Conservation (phyloP, 2,329 filamentous ascomycete species). For the Microdochium trichocladiopsis region DNA sequence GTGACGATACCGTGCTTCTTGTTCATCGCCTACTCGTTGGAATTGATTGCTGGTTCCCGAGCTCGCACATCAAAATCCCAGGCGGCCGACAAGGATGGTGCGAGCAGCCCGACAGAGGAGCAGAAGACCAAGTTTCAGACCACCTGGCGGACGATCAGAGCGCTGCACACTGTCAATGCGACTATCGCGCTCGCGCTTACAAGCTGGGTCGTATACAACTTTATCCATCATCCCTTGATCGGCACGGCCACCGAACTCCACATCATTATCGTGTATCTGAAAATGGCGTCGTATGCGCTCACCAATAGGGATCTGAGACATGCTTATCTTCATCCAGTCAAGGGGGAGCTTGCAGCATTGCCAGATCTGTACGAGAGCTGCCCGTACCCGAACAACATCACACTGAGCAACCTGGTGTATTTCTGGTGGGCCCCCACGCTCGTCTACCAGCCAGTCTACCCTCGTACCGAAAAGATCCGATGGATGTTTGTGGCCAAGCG, state of each 20-base stretch:
- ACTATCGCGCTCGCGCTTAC: conserved; percentile 74
- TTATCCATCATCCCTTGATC: conserved; percentile 88
- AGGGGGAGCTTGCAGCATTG: conserved; percentile 59
- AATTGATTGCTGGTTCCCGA: conserved; percentile 66
- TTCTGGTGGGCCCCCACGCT: conserved; percentile 98
- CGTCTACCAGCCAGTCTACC: conserved; percentile 95
- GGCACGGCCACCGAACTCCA: conserved; percentile 87
- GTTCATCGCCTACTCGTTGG: conserved; percentile 84
- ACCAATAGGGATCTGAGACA: conserved; percentile 94
- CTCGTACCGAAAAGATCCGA: conserved; percentile 71
- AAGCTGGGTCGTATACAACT: conserved; percentile 80
- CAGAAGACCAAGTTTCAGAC: conserved; percentile 60
- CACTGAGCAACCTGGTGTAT: conserved; percentile 78
- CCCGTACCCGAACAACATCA: conserved; percentile 88
- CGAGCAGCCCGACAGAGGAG: conserved; percentile 43
- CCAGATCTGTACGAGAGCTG: conserved; percentile 77
- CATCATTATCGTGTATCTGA: conserved; percentile 92
- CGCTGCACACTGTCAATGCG: conserved; percentile 77
- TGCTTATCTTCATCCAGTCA: conserved; percentile 72
- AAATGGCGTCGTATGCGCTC: conserved; percentile 91
- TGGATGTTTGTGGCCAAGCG: conserved; percentile 87
- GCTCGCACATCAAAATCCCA: conserved; percentile 33
- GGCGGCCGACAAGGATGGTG: conserved; percentile 42
- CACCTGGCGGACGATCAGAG: conserved; percentile 75
- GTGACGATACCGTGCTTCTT: conserved; percentile 86